Evolutionary conservation across 371 early-diverging fungal genomes (phyloP).

Genomic region (Vairimorpha apis): DNA sequence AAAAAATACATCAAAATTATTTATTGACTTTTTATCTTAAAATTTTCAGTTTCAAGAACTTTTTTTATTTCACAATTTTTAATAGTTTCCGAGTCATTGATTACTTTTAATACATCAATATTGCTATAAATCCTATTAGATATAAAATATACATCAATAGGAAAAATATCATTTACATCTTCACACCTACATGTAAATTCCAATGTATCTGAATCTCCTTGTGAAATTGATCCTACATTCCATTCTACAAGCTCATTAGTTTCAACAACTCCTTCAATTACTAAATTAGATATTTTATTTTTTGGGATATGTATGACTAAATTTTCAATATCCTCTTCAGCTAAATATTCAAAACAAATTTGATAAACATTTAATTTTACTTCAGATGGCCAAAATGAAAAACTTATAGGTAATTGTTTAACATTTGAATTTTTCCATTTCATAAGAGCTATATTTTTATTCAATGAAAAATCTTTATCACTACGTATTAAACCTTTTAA

Average conservation of each 20-base stretch:
- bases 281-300: constrained; percentile 27
- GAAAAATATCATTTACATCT: constrained; percentile 46
- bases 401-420: constrained; percentile 33
- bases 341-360: constrained; percentile 40
- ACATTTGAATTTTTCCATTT: constrained; percentile 51
- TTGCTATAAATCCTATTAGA: constrained; percentile 17
- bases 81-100: constrained; percentile 13
- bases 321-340: constrained; percentile 36
- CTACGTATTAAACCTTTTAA: constrained; percentile 34
- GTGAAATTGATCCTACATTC: constrained; percentile 24
- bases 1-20: not conserved
- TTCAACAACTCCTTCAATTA: constrained; percentile 18
- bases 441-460: constrained; percentile 58
- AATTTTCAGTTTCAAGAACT: constrained; percentile 47
- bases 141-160: constrained; percentile 48
- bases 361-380: constrained; percentile 32
- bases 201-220: constrained; percentile 28
- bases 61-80: constrained; percentile 38
- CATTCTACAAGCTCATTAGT: constrained; percentile 24
- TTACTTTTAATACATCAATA: constrained; percentile 33
- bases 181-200: constrained; percentile 46
- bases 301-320: constrained; percentile 38
- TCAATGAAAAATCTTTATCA: constrained; percentile 48
- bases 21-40: constrained; percentile 44
- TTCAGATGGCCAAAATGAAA: constrained; percentile 58